Conservation (phyloP, 345 rosid genomes). For the Rhodomyrtus tomentosa region DNA sequence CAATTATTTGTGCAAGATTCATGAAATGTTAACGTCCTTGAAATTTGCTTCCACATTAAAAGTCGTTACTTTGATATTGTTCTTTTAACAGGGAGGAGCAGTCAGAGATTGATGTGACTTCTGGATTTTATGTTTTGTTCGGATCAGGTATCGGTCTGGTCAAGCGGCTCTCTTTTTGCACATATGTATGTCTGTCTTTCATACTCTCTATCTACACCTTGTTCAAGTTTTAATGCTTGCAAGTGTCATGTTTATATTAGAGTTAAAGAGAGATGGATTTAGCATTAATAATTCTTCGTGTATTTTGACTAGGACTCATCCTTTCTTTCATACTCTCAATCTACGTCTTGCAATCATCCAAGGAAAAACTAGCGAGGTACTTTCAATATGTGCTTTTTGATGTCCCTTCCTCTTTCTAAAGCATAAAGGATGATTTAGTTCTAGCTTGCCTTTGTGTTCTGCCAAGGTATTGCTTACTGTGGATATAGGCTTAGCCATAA, state of each 20-base stretch:
- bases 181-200: neutral
- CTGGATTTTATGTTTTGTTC: constrained; percentile 87
- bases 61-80: neutral
- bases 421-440: neutral
- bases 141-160: constrained; percentile 56
- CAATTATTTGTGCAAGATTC: neutral
- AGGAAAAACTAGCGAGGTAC: constrained; percentile 76
- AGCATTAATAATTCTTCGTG: neutral
- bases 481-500: neutral
- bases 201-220: neutral
- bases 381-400: neutral
- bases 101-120: constrained; percentile 82
- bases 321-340: constrained; percentile 79
- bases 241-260: neutral
- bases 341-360: constrained; percentile 85
- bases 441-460: neutral
- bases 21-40: neutral
- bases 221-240: neutral
- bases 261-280: neutral
- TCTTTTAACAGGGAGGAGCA: constrained; percentile 65
- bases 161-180: neutral
- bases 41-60: neutral
- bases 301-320: constrained; percentile 46
- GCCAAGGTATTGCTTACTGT: neutral
- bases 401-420: neutral